Evolutionary conservation across 148 eudicot genomes (phyloP).

Genomic region (Arctostaphylos glauca): DNA sequence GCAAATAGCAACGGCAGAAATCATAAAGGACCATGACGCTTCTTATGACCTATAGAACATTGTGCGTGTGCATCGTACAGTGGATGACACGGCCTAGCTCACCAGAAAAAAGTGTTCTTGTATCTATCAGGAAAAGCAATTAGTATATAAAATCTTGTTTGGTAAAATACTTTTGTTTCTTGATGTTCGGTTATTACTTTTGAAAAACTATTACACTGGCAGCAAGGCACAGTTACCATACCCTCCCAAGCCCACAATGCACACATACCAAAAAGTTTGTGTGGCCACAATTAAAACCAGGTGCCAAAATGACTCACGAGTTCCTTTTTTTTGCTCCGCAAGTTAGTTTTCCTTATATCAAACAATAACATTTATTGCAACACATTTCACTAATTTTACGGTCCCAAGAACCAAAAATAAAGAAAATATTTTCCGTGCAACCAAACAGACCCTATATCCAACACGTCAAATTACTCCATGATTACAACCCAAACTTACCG

Average conservation of each 20-base stretch:
- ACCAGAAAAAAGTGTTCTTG: neutral
- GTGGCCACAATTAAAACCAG: neutral
- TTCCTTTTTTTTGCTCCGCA: neutral
- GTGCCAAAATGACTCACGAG: neutral
- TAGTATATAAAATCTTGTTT: too few relatives aligned
- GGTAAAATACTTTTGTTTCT: too few relatives aligned
- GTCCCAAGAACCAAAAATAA: neutral
- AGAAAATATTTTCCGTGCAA: neutral
- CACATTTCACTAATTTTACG: neutral
- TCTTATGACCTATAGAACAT: neutral
- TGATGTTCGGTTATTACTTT: neutral
- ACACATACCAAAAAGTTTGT: neutral
- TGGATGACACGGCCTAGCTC: neutral
- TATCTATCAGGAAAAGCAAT: too few relatives aligned
- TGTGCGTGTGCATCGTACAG: neutral
- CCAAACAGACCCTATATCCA: neutral
- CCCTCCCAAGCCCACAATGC: neutral
- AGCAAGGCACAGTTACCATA: neutral
- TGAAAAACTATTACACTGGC: neutral
- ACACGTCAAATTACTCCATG: neutral
- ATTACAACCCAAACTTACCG: slow-evolving; percentile 36
- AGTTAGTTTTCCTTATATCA: neutral
- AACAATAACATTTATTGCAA: neutral
- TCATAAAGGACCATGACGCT: neutral
- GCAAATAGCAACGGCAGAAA: neutral